A percentile compares a stretch with the other conserved stretches of the same genome.
Evolutionary conservation across 2,329 filamentous ascomycete species (phyloP).

Genomic region (Tolypocladium inflatum): DNA sequence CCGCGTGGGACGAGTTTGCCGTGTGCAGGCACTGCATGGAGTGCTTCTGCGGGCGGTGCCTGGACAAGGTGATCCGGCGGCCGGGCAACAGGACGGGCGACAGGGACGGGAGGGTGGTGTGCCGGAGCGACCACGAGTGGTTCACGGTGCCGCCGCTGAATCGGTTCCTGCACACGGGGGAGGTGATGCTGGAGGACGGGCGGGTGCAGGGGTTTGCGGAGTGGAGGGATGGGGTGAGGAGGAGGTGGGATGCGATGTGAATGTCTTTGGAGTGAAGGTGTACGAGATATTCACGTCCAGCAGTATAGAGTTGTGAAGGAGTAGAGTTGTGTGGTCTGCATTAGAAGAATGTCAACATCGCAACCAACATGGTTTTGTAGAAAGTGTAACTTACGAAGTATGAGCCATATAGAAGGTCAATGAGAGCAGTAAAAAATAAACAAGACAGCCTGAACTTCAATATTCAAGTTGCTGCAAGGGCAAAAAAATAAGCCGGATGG

Average conservation of each 20-base stretch:
- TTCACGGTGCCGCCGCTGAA: constrained; percentile 25
- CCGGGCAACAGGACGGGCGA: constrained; percentile 20
- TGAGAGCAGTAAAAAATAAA: too few relatives aligned
- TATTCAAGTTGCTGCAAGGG: background rate
- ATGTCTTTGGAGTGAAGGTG: background rate
- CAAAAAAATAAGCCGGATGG: background rate
- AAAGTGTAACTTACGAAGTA: too few relatives aligned
- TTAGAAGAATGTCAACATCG: background rate
- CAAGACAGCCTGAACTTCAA: background rate
- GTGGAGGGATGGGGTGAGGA: constrained; percentile 24
- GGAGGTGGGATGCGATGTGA: constrained; percentile 16
- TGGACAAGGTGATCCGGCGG: constrained; percentile 17
- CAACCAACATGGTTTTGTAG: background rate
- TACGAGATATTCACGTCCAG: too few relatives aligned
- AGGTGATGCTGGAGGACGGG: constrained; percentile 24
- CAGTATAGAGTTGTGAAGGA: too few relatives aligned
- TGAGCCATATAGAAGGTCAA: too few relatives aligned
- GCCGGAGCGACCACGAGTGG: constrained; percentile 28
- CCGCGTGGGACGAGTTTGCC: constrained; percentile 18
- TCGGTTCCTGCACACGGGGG: constrained; percentile 24
- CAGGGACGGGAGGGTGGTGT: constrained; percentile 18
- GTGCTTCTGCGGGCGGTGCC: constrained; percentile 25
- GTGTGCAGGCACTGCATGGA: constrained; percentile 30
- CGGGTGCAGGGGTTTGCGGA: constrained; percentile 21
- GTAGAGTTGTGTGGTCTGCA: too few relatives aligned